phyloP scores from a whole-genome alignment of 2,329 filamentous ascomycete species.

The Aspergillus sp. region DNA sequence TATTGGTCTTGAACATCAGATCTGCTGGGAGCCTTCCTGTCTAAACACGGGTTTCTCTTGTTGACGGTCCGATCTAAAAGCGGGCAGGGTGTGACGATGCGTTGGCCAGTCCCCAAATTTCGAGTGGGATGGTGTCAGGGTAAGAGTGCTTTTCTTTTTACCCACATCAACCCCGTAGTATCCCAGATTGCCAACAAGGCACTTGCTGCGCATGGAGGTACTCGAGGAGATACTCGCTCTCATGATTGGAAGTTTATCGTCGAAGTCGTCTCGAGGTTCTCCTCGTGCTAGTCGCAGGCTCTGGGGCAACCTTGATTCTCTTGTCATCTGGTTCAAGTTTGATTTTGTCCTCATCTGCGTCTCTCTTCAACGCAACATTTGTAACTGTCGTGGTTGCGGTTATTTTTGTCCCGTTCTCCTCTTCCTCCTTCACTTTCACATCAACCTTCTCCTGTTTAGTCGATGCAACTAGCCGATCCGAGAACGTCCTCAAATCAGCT shows the following conservation, averaged over 20 bases:
- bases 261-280: constrained; percentile 34
- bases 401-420: constrained; percentile 21
- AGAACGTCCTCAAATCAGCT: constrained; percentile 83
- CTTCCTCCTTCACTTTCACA: constrained; percentile 29
- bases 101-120: not conserved
- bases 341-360: constrained; percentile 21
- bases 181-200: not conserved
- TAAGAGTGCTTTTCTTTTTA: not conserved
- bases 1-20: not conserved
- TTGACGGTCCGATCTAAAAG: not conserved
- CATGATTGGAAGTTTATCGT: not conserved
- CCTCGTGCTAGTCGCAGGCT: constrained; percentile 24
- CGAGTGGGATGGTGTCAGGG: too few species aligned
- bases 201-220: not conserved
- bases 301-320: constrained; percentile 20
- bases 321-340: constrained; percentile 20
- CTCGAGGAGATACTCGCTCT: not conserved
- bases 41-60: not conserved
- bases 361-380: constrained; percentile 24
- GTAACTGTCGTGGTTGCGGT: constrained; percentile 25
- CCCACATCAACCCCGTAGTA: not conserved
- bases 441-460: constrained; percentile 33
- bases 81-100: not conserved
- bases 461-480: constrained; percentile 57
- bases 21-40: not conserved